These are phyloP conservation scores for Phytophthora hybrid DNA, from an alignment of 352 stramenopile species.

Conservation along the genomic window DNA sequence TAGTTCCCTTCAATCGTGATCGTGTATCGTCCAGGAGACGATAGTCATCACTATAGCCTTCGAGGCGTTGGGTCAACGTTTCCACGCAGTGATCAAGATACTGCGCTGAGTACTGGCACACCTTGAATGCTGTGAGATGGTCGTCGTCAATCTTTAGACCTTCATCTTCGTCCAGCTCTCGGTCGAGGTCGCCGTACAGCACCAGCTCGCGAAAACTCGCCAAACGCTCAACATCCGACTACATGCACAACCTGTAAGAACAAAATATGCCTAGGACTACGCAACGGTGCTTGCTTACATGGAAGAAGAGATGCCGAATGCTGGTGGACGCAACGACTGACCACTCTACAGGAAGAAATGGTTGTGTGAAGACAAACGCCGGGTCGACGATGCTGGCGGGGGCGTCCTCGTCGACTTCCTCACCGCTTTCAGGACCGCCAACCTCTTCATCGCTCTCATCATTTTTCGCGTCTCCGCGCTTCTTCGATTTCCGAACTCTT, in stretches of 20 bases:
- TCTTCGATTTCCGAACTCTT: not conserved
- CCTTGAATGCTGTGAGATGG: slow-evolving; percentile 57
- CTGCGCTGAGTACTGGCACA: slow-evolving; percentile 70
- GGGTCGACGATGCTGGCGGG: slow-evolving; percentile 48
- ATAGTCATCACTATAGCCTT: slow-evolving; percentile 55
- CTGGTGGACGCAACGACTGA: slow-evolving; percentile 59
- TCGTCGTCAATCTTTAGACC: slow-evolving; percentile 61
- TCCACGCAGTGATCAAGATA: slow-evolving; percentile 74
- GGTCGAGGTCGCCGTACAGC: slow-evolving; percentile 59
- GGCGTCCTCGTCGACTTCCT: slow-evolving; percentile 7
- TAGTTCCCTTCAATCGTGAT: slow-evolving; percentile 28
- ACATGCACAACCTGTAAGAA: not conserved
- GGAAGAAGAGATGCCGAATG: slow-evolving; percentile 70
- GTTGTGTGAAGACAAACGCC: slow-evolving; percentile 61
- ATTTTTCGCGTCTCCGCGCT: not conserved
- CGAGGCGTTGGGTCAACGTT: slow-evolving; percentile 42
- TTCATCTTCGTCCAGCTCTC: slow-evolving; percentile 59
- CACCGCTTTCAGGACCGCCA: slow-evolving; percentile 5
- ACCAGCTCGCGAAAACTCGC: slow-evolving; percentile 60
- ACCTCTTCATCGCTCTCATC: not conserved
- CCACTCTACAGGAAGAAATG: slow-evolving; percentile 67
- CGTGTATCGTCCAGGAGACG: slow-evolving; percentile 23
- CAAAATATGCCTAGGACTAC: not conserved
- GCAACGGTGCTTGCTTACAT: slow-evolving; percentile 36
- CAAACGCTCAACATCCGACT: slow-evolving; percentile 69